A percentile compares a stretch with the other conserved stretches of the same genome.
phyloP scores from a whole-genome alignment of 2,329 filamentous ascomycete genomes.

The Triangularia setosa region DNA sequence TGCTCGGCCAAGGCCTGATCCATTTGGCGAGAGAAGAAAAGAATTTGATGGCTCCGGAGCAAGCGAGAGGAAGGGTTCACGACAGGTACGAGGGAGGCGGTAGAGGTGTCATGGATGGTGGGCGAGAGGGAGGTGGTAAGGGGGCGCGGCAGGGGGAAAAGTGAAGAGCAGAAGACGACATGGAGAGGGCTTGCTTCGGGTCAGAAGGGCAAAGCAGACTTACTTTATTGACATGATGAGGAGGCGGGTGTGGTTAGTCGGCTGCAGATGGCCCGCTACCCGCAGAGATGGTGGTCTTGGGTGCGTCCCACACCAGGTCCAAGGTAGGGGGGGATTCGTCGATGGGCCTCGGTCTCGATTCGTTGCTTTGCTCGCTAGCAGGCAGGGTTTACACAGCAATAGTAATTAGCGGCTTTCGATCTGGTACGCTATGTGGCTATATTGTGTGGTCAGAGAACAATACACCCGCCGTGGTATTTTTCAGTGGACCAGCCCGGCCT shows the following conservation, averaged over 20 bases:
- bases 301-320: slow-evolving; percentile 25
- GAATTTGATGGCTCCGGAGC: slow-evolving; percentile 16
- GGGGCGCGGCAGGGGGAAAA: not conserved
- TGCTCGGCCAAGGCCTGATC: slow-evolving; percentile 32
- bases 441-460: not conserved
- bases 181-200: slow-evolving; percentile 1
- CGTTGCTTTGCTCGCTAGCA: not conserved
- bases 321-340: slow-evolving; percentile 16
- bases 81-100: slow-evolving; percentile 9
- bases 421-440: slow-evolving; percentile 20
- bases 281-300: slow-evolving; percentile 22
- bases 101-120: slow-evolving; percentile 7
- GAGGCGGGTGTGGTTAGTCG: slow-evolving; percentile 29
- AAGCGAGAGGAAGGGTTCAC: not conserved
- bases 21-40: slow-evolving; percentile 21
- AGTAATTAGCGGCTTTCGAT: slow-evolving; percentile 34
- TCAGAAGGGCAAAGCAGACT: slow-evolving; percentile 23
- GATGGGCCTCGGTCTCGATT: slow-evolving; percentile 8
- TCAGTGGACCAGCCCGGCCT: slow-evolving; percentile 16
- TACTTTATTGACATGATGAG: slow-evolving; percentile 41
- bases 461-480: not conserved
- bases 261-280: slow-evolving; percentile 27
- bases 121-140: slow-evolving; percentile 12
- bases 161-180: slow-evolving; percentile 8
- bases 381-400: slow-evolving; percentile 30